Evolutionary conservation across 169 alveolate species (phyloP).

Genomic region (Plasmodium gallinaceum): DNA sequence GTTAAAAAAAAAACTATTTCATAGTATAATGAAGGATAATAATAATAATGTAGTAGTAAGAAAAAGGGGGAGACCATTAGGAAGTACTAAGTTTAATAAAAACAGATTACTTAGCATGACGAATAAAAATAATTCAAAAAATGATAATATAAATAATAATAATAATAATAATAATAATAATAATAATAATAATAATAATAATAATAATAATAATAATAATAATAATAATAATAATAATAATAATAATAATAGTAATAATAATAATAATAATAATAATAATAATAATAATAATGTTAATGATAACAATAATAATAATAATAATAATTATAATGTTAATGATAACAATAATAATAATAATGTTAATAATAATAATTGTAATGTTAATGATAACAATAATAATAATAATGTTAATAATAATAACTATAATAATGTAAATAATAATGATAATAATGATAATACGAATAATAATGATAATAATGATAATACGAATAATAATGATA

Average conservation of each 20-base stretch:
- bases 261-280: background rate
- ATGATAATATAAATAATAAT: background rate
- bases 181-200: background rate
- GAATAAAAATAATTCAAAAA: constrained; percentile 11
- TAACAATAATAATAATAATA: background rate
- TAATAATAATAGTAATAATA: background rate
- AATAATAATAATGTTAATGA: background rate
- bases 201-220: constrained; percentile 5
- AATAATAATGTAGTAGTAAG: constrained; percentile 24
- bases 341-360: background rate
- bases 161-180: background rate
- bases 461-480: constrained; percentile 10
- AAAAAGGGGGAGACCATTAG: constrained; percentile 72
- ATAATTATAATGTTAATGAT: too few relatives aligned
- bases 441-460: background rate
- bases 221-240: background rate
- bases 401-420: background rate
- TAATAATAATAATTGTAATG: too few relatives aligned
- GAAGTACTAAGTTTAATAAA: constrained; percentile 67
- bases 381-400: background rate
- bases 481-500: background rate
- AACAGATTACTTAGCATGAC: constrained; percentile 1
- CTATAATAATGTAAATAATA: background rate
- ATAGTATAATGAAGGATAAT: background rate
- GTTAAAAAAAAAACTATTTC: constrained; percentile 2